These are phyloP conservation scores for Ophryocystis elektroscirrha DNA, from an alignment of 169 alveolate genomes.

Conservation along the genomic window DNA sequence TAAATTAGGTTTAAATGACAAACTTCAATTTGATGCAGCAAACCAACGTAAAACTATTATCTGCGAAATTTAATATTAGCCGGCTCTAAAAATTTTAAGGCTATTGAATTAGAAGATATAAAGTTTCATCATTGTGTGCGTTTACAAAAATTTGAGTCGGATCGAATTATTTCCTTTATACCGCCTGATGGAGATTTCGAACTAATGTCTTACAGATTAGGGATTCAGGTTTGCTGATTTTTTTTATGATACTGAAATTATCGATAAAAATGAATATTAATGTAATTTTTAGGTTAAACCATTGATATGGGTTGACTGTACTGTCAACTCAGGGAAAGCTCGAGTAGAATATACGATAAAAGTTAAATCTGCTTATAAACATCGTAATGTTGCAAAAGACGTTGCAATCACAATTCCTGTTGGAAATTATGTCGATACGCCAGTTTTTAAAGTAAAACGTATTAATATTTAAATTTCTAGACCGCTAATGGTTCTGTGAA, in stretches of 20 bases:
- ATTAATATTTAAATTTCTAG: too few relatives aligned
- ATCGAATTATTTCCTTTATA: slow-evolving; percentile 81
- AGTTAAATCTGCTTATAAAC: slow-evolving; percentile 49
- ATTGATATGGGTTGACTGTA: slow-evolving; percentile 76
- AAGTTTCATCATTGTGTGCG: slow-evolving; percentile 83
- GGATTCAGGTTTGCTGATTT: slow-evolving; percentile 28
- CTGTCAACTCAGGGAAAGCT: slow-evolving; percentile 56
- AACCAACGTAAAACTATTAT: slow-evolving; percentile 6
- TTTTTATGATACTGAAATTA: neutral
- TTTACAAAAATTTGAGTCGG: slow-evolving; percentile 70
- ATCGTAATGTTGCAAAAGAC: neutral
- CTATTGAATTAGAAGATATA: slow-evolving; percentile 94
- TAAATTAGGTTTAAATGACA: slow-evolving; percentile 90
- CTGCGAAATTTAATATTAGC: slow-evolving; percentile 30
- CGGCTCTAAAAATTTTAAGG: slow-evolving; percentile 34
- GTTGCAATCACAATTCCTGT: neutral
- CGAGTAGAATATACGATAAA: slow-evolving; percentile 72
- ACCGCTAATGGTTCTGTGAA: slow-evolving; percentile 81
- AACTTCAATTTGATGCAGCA: slow-evolving; percentile 41
- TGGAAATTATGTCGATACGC: slow-evolving; percentile 81
- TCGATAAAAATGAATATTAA: too few relatives aligned
- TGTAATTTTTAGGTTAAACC: slow-evolving; percentile 65
- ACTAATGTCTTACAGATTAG: slow-evolving; percentile 87
- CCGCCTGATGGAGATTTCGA: slow-evolving; percentile 99
- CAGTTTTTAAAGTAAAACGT: slow-evolving; percentile 31